Evolutionary conservation across 2,329 filamentous ascomycete genomes (phyloP).

Genomic region (Lasiodiplodia hormozganensis): DNA sequence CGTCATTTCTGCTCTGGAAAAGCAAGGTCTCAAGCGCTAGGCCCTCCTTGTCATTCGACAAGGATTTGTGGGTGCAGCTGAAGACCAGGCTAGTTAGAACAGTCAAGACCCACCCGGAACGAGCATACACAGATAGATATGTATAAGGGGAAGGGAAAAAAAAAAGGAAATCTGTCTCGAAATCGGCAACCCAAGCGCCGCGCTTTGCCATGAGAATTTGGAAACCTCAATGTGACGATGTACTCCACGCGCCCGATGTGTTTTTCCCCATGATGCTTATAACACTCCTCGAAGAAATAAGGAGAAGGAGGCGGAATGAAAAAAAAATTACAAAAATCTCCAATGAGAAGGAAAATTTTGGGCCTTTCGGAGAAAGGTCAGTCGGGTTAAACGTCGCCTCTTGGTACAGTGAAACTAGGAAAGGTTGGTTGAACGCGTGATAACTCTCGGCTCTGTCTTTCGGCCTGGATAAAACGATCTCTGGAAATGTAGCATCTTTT

Average conservation of each 20-base stretch:
- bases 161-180: slow-evolving; percentile 9
- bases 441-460: background rate
- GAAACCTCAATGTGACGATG: slow-evolving; percentile 1
- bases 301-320: background rate
- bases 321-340: background rate
- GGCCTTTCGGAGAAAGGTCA: background rate
- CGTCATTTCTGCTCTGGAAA: background rate
- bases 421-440: background rate
- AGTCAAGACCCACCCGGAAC: background rate
- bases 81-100: background rate
- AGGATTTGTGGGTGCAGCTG: background rate
- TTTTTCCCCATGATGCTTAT: slow-evolving; percentile 2
- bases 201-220: slow-evolving; percentile 15
- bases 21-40: too few species aligned
- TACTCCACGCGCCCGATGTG: slow-evolving; percentile 4
- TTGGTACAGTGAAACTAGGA: background rate
- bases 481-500: background rate
- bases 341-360: background rate
- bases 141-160: background rate
- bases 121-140: background rate
- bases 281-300: background rate
- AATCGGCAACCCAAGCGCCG: slow-evolving; percentile 19
- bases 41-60: too few species aligned
- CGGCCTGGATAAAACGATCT: background rate
- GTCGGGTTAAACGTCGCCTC: background rate